Evolutionary conservation across 495 filamentous ascomycete species (phyloP), one percentile per base, ranked within the genome.

Genomic region (Penicillium simplicissimum): DNA sequence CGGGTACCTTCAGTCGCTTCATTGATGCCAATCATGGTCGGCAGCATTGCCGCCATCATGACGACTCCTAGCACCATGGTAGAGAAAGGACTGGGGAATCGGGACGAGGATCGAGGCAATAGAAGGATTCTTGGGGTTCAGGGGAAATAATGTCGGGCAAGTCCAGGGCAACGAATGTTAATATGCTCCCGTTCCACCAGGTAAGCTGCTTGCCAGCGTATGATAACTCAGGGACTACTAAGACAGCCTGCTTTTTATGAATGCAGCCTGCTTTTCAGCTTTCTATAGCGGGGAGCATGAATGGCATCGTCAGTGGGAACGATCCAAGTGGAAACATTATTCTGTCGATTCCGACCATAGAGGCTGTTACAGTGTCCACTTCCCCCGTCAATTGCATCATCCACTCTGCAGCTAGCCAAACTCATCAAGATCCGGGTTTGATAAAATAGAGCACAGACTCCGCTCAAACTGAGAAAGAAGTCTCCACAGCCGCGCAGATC

Each of bases 11-110:
- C 59, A 17, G 62, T 63, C 11, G 71, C 68, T 54, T 73, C 68
- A 51, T 69, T 73, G 8, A 73, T 52, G 1, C 71, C 69, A 31
- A 66, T 66, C 60, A 71, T 69, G 19, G 69, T 74, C 8, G 71
- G 71, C 59, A 74, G 25, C 71, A 71, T 71, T n/a, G 69, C 56
- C 25, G 67, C 58, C 63, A 74, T 74, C 69, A 74, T 74, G 35
- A 48, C 65, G 38, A 71, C 36, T 3, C 71, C 69, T 8, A 74
- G 23, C 1, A 74, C 69, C 69, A 74, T 71, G 3, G 58, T 64
- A 52, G 36, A 52, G 19, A 28, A 14, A 21, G 14, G 25, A 14
- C 36, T 34, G 13, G 8, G 6, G 23, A 3, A 25, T 25, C 23
- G 23, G 23, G 23, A 52, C 13, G 11, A 17, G n/a, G 34, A 21